Evolutionary conservation across 345 rosid species (phyloP).

Genomic region (Rhodamnia rubescens): DNA sequence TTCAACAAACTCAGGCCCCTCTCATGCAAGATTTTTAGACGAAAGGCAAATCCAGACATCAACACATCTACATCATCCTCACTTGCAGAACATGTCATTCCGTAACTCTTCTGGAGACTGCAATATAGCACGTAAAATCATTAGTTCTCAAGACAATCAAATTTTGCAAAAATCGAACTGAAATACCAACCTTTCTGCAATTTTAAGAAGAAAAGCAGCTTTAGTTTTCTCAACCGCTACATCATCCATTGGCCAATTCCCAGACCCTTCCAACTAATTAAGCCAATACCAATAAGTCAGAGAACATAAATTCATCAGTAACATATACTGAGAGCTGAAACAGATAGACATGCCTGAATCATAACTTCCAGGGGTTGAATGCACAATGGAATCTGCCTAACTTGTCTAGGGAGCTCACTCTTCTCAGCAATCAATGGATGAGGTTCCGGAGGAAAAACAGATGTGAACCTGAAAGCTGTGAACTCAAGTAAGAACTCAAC

Average conservation of each 20-base stretch:
- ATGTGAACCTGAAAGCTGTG: slow-evolving; percentile 79
- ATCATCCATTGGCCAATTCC: slow-evolving; percentile 91
- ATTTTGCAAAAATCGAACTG: neutral
- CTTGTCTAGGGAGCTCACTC: slow-evolving; percentile 26
- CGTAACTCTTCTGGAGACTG: slow-evolving; percentile 66
- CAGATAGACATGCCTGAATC: slow-evolving; percentile 58
- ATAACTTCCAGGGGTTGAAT: slow-evolving; percentile 75
- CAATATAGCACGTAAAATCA: slow-evolving; percentile 7
- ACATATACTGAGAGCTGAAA: neutral
- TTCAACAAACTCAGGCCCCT: slow-evolving; percentile 75
- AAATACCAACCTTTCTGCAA: slow-evolving; percentile 68
- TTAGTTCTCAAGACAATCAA: neutral
- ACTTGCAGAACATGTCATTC: slow-evolving; percentile 58
- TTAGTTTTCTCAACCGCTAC: slow-evolving; percentile 82
- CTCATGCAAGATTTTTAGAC: slow-evolving; percentile 78
- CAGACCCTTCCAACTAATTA: slow-evolving; percentile 91
- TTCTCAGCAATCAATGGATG: slow-evolving; percentile 62
- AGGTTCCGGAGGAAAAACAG: slow-evolving; percentile 89
- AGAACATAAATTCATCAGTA: neutral
- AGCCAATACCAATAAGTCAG: slow-evolving; percentile 1
- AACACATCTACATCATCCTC: slow-evolving; percentile 72
- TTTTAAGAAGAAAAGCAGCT: slow-evolving; percentile 75
- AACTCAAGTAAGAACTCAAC: slow-evolving; percentile 9
- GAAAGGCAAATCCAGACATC: slow-evolving; percentile 73
- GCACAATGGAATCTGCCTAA: slow-evolving; percentile 40